Evolutionary conservation across 2,329 filamentous ascomycete genomes (phyloP), one percentile per base, ranked within the genome.

Genomic region (Ceratocystis cubensis): DNA sequence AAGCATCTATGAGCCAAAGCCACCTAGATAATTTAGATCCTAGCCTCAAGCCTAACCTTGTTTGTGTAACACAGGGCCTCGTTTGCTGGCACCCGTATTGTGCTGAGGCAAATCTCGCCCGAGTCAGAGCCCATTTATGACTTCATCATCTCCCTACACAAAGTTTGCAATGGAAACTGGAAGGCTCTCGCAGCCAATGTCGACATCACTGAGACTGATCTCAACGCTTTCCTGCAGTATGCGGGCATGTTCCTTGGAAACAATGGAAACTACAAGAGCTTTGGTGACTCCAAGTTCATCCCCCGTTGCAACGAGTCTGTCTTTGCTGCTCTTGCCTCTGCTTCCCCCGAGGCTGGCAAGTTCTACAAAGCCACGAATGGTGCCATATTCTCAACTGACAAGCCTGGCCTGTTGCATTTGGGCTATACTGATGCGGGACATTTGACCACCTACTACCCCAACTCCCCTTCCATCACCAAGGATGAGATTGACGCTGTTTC

Each of bases 191-290:
- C 84, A 33, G 76, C 81, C 69, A 85, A 87, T 75, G 84, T 86
- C 20, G 80, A 81, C 41, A 80, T 91, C 62, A 82, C 82, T 59
- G 79, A 85, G 63, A 79, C 85, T 65, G 82, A 90, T 65, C 73
- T 91, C 59, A 80, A 81, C 17, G 79, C 81, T 68, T 92, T 92
- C 77, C 79, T 93, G 46, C 84, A 91, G 74, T 94, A 93, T 74
- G 81, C 88, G 6, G 84, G 83, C 37, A 88, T 90, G 75, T 91
- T 94, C 75, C 79, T 94, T 2, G 88, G 88, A 57, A 94, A 93
- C 73, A 81, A 81, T 69, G 88, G 90, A 69, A 94, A 94, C 75
- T 94, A 93, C 78, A 93, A 93, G 78, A 88, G 88, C 71, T 93
- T 92, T 72, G 90, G 90, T 56, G 89, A 94, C 75, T 84, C 87